Evolutionary conservation across 1,284 basidiomycete species (phyloP).

Genomic region (Trametes polyzona): DNA sequence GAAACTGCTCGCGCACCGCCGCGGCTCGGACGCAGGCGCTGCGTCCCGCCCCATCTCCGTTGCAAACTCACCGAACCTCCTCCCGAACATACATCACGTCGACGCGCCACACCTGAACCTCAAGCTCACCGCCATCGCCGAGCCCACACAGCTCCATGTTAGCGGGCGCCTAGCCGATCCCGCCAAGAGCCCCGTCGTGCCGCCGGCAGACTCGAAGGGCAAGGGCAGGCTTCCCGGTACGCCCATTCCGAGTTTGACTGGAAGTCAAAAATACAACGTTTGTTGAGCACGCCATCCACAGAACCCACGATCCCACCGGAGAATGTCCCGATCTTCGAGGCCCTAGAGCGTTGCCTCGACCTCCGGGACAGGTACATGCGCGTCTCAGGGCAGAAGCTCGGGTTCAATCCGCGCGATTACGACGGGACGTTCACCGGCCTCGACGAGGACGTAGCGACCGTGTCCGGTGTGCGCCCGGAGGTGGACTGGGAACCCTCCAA

Average conservation of each 20-base stretch:
- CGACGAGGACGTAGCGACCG: constrained; percentile 60
- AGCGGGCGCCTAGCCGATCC: constrained; percentile 14
- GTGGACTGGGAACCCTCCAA: constrained; percentile 39
- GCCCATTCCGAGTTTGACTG: background rate
- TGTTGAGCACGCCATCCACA: constrained; percentile 1
- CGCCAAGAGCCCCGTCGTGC: constrained; percentile 43
- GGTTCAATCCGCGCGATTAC: constrained; percentile 90
- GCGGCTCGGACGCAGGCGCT: constrained; percentile 45
- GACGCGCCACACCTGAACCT: constrained; percentile 42
- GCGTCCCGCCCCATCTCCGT: constrained; percentile 35
- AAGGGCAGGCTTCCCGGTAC: constrained; percentile 18
- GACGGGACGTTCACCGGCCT: constrained; percentile 76
- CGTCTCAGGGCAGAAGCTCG: constrained; percentile 83
- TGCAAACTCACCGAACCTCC: constrained; percentile 38
- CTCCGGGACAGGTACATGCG: constrained; percentile 93
- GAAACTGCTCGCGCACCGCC: constrained; percentile 66
- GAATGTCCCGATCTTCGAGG: constrained; percentile 56
- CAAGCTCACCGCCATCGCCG: constrained; percentile 44
- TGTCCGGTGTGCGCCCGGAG: constrained; percentile 70
- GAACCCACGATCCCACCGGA: constrained; percentile 55
- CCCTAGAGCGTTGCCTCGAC: constrained; percentile 80
- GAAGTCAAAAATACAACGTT: too few relatives aligned
- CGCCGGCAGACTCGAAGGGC: constrained; percentile 40
- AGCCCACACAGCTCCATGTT: constrained; percentile 30
- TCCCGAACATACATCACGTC: constrained; percentile 47